Evolutionary conservation across 805 yeast species (phyloP).

Genomic region (Pichia rugopelliculosa): DNA sequence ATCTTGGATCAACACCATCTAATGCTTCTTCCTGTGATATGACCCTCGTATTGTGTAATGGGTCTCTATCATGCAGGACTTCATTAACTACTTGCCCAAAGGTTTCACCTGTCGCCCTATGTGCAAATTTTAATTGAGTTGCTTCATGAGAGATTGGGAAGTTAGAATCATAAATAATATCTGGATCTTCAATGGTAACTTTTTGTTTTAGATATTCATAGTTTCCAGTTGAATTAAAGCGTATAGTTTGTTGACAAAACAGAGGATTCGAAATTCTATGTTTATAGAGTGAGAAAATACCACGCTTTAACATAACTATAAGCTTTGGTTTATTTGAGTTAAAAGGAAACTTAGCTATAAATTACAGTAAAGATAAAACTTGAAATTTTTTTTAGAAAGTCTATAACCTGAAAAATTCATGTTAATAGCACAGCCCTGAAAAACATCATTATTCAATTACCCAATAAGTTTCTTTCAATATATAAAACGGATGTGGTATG

Average conservation of each 20-base stretch:
- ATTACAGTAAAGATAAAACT: neutral
- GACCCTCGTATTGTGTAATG: conserved; percentile 28
- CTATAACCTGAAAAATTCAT: neutral
- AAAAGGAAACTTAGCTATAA: too few relatives aligned
- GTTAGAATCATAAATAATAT: conserved; percentile 12
- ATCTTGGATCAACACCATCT: conserved; percentile 26
- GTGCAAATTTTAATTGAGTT: conserved; percentile 28
- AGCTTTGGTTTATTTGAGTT: neutral
- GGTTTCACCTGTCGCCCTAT: conserved; percentile 32
- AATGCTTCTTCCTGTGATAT: conserved; percentile 32
- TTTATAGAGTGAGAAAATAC: neutral
- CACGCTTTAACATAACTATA: neutral
- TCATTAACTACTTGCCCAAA: conserved; percentile 38
- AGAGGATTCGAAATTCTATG: neutral
- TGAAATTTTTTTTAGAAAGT: neutral
- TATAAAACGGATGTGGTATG: neutral
- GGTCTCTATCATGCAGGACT: conserved; percentile 29
- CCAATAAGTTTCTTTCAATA: neutral
- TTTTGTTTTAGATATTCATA: neutral
- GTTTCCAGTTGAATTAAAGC: neutral
- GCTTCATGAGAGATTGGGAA: conserved; percentile 18
- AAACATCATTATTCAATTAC: neutral
- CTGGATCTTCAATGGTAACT: conserved; percentile 22
- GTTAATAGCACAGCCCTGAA: neutral
- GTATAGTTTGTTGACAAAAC: neutral